Evolutionary conservation across 2,329 filamentous ascomycete genomes (phyloP).

Genomic region (Akanthomyces muscarius): DNA sequence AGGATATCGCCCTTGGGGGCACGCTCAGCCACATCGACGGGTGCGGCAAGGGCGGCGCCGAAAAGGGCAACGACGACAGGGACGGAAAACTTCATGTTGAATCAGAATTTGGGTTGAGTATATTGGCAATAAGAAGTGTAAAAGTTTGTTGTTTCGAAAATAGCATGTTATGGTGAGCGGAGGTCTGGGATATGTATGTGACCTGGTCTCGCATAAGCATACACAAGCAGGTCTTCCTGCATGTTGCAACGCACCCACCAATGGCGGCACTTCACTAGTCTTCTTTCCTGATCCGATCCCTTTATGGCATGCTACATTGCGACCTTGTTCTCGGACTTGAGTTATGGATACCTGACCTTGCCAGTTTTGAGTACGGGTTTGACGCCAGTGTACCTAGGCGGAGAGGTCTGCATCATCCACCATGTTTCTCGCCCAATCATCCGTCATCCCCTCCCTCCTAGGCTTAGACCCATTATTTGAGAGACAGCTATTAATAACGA

Average conservation of each 20-base stretch:
- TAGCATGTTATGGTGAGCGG: background rate
- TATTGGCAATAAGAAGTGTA: background rate
- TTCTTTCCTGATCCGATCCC: background rate
- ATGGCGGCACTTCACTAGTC: background rate
- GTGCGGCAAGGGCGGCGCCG: slow-evolving; percentile 17
- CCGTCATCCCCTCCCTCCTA: too few species aligned
- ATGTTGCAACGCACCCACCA: background rate
- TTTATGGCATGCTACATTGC: background rate
- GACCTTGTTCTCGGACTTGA: background rate
- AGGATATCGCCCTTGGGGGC: slow-evolving; percentile 7
- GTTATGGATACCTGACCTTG: background rate
- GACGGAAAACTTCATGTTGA: slow-evolving; percentile 16
- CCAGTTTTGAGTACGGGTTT: background rate
- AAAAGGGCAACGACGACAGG: slow-evolving; percentile 16
- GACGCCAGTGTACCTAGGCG: background rate
- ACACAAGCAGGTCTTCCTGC: background rate
- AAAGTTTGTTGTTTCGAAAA: background rate
- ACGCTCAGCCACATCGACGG: slow-evolving; percentile 6
- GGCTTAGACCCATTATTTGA: background rate
- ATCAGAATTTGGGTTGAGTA: background rate
- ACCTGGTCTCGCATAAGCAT: background rate
- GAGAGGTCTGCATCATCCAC: background rate
- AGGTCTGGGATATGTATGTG: background rate
- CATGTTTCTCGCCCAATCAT: background rate
- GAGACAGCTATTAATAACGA: too few species aligned